Base-by-base conservation (phyloP, 2,329 filamentous ascomycete species). In the Byssothecium circinans region DNA sequence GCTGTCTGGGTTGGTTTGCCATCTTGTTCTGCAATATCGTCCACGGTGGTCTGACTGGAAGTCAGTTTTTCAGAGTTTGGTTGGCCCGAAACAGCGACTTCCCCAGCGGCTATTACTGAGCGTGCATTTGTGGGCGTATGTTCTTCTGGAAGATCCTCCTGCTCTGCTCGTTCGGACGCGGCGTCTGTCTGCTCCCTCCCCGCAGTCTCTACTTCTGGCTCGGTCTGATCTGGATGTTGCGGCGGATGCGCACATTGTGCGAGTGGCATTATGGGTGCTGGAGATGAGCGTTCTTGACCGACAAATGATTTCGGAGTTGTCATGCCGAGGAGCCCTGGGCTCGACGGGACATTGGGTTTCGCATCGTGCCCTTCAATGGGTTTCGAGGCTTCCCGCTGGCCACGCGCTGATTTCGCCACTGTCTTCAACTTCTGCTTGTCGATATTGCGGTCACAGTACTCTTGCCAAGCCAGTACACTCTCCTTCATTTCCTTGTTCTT, bases 21-120 rank as follows among this genome's bases (percentile, higher is more conserved):
- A 22, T 25, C 42, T 27, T 62, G 57, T 10, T 64, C 56, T 10
- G 53, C 40, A 11, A 40, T 51, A 41, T 73, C 70, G 34, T 68
- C 66, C 40, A 71, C 69, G 4, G 75, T 78, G 2, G 72, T 76
- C 52, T 77, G 75, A 45, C 74, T 77, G 1, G 75, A 78, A 12
- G 60, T 50, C 22, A 66, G 38, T n/a, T 51, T 57, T 6, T 53
- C 49, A n/a, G 50, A 39, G 17, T 33, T 42, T 14, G 33, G 36
- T 27, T 49, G 38, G 17, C 34, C 29, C 37, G 47, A 36, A 35
- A 50, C 32, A 27, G 39, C 22, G 12, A 15, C 19, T 22, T 43
- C 32, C n/a, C 12, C 17, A 11, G 41, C 22, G 15, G 22, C 23
- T 20, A 35, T 14, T 11, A 4, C 27, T 44, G 12, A 8, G 20